Evolutionary conservation across 2,329 filamentous ascomycete species (phyloP).

Genomic region (Trichoderma sp.): DNA sequence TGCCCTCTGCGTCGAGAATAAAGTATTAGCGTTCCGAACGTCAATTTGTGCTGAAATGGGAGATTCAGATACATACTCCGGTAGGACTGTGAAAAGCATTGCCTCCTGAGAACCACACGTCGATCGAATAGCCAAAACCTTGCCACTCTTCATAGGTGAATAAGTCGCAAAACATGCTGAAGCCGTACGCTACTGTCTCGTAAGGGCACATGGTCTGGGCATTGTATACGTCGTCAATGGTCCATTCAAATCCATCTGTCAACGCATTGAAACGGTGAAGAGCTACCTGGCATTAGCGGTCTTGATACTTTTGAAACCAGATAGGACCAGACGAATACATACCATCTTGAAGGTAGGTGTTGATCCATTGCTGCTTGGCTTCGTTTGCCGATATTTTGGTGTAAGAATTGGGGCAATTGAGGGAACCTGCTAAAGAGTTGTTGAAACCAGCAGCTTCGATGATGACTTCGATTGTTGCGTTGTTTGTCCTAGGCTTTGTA

Average conservation of each 20-base stretch:
- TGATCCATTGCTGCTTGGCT: slow-evolving; percentile 58
- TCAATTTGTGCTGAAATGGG: not conserved
- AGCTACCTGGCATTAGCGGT: slow-evolving; percentile 38
- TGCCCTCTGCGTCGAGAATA: slow-evolving; percentile 47
- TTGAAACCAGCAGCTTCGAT: slow-evolving; percentile 65
- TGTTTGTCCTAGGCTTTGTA: slow-evolving; percentile 51
- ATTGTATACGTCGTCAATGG: slow-evolving; percentile 60
- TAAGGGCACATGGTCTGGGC: slow-evolving; percentile 74
- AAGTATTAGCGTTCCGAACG: not conserved
- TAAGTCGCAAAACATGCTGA: slow-evolving; percentile 69
- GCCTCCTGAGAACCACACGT: slow-evolving; percentile 62
- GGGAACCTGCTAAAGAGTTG: slow-evolving; percentile 67
- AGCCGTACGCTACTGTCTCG: slow-evolving; percentile 74
- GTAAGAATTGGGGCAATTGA: slow-evolving; percentile 63
- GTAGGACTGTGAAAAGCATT: slow-evolving; percentile 63
- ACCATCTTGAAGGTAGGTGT: slow-evolving; percentile 63
- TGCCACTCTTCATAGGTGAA: slow-evolving; percentile 76
- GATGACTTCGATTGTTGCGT: slow-evolving; percentile 69
- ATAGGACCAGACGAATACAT: not conserved
- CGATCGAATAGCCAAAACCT: slow-evolving; percentile 68
- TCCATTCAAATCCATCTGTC: slow-evolving; percentile 62
- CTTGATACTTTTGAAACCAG: not conserved
- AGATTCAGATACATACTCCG: slow-evolving; percentile 43
- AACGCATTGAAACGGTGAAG: slow-evolving; percentile 57
- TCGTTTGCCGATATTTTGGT: slow-evolving; percentile 51